These are phyloP conservation scores for Sporothrix brunneoviolacea DNA, from an alignment of 2,329 filamentous ascomycete species.

Conservation along the genomic window DNA sequence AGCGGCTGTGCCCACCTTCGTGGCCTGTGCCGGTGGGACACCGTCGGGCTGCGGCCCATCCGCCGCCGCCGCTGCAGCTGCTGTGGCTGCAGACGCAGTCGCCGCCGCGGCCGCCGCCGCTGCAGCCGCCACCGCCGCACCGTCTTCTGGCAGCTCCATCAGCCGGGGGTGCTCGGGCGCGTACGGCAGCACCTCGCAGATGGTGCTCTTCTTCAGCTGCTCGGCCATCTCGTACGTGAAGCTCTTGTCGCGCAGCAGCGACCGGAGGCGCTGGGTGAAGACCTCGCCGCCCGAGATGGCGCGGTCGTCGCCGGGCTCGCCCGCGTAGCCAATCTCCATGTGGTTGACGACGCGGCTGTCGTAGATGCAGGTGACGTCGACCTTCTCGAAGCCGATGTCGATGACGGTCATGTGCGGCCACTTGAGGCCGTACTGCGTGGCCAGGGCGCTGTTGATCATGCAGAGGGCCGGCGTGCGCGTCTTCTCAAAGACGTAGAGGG, in stretches of 20 bases:
- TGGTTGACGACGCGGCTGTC: constrained; percentile 70
- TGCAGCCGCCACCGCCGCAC: constrained; percentile 14
- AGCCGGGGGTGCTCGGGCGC: constrained; percentile 36
- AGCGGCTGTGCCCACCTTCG: constrained; percentile 15
- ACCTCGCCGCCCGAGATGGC: constrained; percentile 73
- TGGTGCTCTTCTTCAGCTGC: constrained; percentile 59
- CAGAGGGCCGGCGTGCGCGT: constrained; percentile 91
- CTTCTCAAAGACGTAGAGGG: constrained; percentile 94
- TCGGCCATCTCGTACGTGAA: constrained; percentile 63
- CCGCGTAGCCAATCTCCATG: constrained; percentile 48
- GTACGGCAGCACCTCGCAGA: constrained; percentile 62
- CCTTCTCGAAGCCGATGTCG: constrained; percentile 87
- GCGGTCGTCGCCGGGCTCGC: constrained; percentile 12
- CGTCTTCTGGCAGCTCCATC: constrained; percentile 44
- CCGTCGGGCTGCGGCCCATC: constrained; percentile 18
- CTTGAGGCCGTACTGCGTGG: constrained; percentile 76
- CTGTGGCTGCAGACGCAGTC: constrained; percentile 24
- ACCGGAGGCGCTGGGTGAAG: constrained; percentile 67
- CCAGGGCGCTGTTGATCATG: constrained; percentile 81
- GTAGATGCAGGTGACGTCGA: constrained; percentile 83
- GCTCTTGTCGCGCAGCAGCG: constrained; percentile 55
- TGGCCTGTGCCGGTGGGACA: constrained; percentile 21
- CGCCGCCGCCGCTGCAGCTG: constrained; percentile 16
- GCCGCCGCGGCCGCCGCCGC: constrained; percentile 29
- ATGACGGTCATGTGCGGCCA: constrained; percentile 74